Base-by-base conservation (phyloP, 2,329 filamentous ascomycete genomes). In the Talaromyces rugulosus region DNA sequence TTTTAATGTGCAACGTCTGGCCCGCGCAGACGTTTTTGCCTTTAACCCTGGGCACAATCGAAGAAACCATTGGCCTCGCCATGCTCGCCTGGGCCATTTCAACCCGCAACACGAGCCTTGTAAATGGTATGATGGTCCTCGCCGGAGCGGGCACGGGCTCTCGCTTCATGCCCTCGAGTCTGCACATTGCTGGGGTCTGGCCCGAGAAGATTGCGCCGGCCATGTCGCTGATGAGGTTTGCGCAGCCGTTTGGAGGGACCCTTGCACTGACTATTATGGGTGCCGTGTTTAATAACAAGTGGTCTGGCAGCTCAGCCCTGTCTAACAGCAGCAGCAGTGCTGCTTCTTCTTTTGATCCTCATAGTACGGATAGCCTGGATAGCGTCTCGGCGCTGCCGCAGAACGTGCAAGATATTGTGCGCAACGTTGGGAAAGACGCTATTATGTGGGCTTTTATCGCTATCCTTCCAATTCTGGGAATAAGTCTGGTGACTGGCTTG, bases 121-220 rank as follows among this genome's bases (percentile, higher is more conserved):
- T 90, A 27, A 88, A 85, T 66, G 87, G 83, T 30, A 89, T 90
- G 81, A 86, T 90, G 77, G 86, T 82, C 0, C 71, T 90, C 1
- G 81, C 85, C 0, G 88, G 88, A 1, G 81, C 80, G 0, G 88
- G 88, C 0, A 86, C 84, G 0, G 88, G 87, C 0, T 72, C 89
- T 12, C 80, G 86, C n/a, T 82, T 88, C 68, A 89, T 89, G 83
- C 86, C 86, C 3, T 80, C 81, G 0, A 82, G 83, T 0, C 78
- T 90, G 0, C 88, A 90, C 64, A 85, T 82, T 0, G 80, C 88
- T 0, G 88, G 84, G 0, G 82, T 86, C 62, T 89, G 87, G 72
- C 85, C 83, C 0, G 72, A 80, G 4, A 75, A 81, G 31, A 83
- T 88, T 12, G 82, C 87, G 0, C 78, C 82, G 0, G 83, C 89